A percentile compares a stretch with the other conserved stretches of the same genome.
phyloP scores from a whole-genome alignment of 2,329 filamentous ascomycete species.

The Cytospora piceicola region DNA sequence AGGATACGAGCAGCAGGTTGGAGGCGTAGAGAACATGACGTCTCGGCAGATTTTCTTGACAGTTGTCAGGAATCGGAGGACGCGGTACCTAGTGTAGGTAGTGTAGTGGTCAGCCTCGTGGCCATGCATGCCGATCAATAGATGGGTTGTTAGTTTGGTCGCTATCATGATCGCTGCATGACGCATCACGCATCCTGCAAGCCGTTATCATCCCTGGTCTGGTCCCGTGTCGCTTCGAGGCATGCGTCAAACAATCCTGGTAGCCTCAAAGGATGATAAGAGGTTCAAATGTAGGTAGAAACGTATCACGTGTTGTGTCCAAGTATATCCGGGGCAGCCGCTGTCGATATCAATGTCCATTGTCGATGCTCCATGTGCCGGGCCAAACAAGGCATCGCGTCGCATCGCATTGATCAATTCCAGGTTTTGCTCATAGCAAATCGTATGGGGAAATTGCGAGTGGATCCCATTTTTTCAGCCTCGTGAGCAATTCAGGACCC shows the following conservation, averaged over 20 bases:
- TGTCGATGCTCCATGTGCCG: neutral
- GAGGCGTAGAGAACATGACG: no score
- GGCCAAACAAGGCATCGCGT: neutral
- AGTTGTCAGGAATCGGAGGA: neutral
- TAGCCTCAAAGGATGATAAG: neutral
- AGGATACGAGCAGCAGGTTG: neutral
- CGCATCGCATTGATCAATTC: neutral
- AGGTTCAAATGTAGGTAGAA: neutral
- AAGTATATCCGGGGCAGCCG: neutral
- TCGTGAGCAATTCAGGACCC: constrained; percentile 5
- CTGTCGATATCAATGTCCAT: neutral
- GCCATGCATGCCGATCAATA: constrained; percentile 6
- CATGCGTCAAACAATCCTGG: neutral
- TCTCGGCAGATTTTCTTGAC: neutral
- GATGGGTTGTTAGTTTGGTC: constrained; percentile 12
- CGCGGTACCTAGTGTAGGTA: no score
- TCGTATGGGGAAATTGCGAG: constrained; percentile 22
- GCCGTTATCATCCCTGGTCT: constrained; percentile 7
- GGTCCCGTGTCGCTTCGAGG: constrained; percentile 8
- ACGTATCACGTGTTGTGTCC: neutral
- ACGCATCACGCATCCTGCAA: constrained; percentile 26
- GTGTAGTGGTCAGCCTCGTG: constrained; percentile 1
- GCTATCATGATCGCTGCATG: constrained; percentile 12
- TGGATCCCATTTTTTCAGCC: constrained; percentile 18
- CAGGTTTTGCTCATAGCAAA: constrained; percentile 3